Evolutionary conservation across 2,329 filamentous ascomycete genomes (phyloP), one percentile per base, ranked within the genome.

Genomic region (Chaetomium globosum): DNA sequence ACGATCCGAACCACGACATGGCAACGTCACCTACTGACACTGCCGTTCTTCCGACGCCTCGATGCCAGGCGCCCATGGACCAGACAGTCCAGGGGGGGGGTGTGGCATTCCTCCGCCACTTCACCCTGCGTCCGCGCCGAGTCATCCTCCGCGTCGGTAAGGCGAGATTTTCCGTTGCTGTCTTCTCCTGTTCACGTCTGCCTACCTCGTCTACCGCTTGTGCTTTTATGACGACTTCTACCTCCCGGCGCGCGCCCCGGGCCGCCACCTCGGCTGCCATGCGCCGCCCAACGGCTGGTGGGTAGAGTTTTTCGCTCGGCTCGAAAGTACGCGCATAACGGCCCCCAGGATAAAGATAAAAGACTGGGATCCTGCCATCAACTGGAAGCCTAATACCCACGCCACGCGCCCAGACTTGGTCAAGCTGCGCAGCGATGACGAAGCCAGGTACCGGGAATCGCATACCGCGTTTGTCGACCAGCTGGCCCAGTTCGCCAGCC

Each of bases 381-480:
- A 59, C 49, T 64, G 61, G 61, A 36, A 48, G 36, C 55, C 61
- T 48, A 28, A 28, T 5, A 48, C 21, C 55, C 26, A 64, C 23
- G 21, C 52, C 23, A 28, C 52, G 1, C 68, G 67, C 6, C 54
- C 59, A 0, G 61, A 65, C 23, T 48, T 68, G 12, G 19, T 64
- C 23, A 9, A 57, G 21, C 53, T 67, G 12, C 12, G 65, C 26
- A 49, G 55, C 26, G 60, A 65, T 10, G 66, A 73, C 55, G 60
- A 67, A 36, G 54, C 49, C 48, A 59, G 55, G 31, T 63, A 68
- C 48, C 39, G 58, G 39, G 28, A 39, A 12, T 68, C 65, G 28
- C 80, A 82, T 71, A 72, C 75, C 31, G 73, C 72, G 6, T 81
- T 80, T 67, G 68, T 82, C 30, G 68, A 73, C 39, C 36, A 69